Evolutionary conservation across 768 basidiomycete genomes (phyloP).

Genomic region (Mycena indigotica): DNA sequence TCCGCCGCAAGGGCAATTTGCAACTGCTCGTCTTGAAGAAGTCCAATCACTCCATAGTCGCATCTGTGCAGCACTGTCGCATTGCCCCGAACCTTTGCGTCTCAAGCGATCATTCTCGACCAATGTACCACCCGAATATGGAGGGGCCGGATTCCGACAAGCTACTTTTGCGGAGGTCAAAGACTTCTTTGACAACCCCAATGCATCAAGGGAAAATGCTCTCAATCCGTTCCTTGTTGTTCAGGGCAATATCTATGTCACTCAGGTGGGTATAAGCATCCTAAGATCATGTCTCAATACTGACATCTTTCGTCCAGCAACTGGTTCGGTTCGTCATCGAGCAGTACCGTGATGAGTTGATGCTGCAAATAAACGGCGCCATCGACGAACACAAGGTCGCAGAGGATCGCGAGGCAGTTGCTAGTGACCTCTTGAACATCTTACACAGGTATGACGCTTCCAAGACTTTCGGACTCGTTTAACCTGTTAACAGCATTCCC

Average conservation of each 20-base stretch:
- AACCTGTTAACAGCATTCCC: constrained; percentile 63
- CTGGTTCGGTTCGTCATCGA: constrained; percentile 90
- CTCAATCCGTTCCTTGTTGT: constrained; percentile 89
- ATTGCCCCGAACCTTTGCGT: constrained; percentile 75
- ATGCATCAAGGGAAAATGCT: constrained; percentile 81
- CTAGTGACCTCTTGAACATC: constrained; percentile 83
- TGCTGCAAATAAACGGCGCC: constrained; percentile 64
- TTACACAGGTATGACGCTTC: constrained; percentile 63
- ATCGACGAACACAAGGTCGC: constrained; percentile 66
- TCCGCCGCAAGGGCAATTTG: constrained; percentile 82
- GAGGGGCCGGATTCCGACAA: constrained; percentile 74
- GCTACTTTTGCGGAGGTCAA: constrained; percentile 87
- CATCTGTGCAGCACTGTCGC: constrained; percentile 71
- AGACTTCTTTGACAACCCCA: constrained; percentile 90
- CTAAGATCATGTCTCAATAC: constrained; percentile 1
- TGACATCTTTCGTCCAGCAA: constrained; percentile 56
- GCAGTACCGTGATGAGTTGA: constrained; percentile 87
- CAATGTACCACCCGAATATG: constrained; percentile 59
- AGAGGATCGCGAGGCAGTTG: constrained; percentile 80
- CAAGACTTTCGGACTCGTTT: background rate
- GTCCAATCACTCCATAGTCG: constrained; percentile 78
- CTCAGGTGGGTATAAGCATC: constrained; percentile 68
- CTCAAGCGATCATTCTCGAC: constrained; percentile 58
- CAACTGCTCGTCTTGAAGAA: constrained; percentile 82
- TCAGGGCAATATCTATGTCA: constrained; percentile 91